phyloP scores from a whole-genome alignment of 345 rosid genomes.

The Reutealis trisperma region DNA sequence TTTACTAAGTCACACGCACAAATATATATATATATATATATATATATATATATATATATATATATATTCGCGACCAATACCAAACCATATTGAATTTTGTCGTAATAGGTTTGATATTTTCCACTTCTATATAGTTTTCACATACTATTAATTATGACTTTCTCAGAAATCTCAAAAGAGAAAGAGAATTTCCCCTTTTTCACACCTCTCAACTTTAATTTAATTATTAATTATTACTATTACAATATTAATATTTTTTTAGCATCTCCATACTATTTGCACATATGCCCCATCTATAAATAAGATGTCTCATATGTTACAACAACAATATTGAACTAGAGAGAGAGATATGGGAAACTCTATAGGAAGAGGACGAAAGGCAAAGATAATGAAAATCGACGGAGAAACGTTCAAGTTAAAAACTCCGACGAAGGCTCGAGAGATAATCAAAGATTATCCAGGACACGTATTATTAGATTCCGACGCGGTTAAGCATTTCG shows the following conservation, averaged over 20 bases:
- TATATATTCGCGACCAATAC: too few relatives aligned
- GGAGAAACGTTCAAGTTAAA: conserved; percentile 30
- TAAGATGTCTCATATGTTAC: neutral
- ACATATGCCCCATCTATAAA: neutral
- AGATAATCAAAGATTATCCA: conserved; percentile 22
- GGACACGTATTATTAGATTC: conserved; percentile 26
- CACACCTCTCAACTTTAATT: too few relatives aligned
- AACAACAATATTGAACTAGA: too few relatives aligned
- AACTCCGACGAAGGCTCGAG: conserved; percentile 23
- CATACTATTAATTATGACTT: conserved; percentile 14
- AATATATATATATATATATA: too few relatives aligned
- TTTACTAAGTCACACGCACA: too few relatives aligned
- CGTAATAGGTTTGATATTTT: neutral
- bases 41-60: too few relatives aligned
- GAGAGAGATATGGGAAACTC: conserved; percentile 21
- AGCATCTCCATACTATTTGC: too few relatives aligned
- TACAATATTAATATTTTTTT: too few relatives aligned
- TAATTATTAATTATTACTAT: too few relatives aligned
- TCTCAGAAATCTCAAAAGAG: neutral
- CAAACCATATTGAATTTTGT: neutral
- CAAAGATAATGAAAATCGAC: conserved; percentile 28
- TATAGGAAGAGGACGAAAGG: conserved; percentile 21
- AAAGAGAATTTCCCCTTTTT: conserved; percentile 7
- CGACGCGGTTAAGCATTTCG: conserved; percentile 25
- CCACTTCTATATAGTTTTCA: neutral